phyloP scores from a whole-genome alignment of 352 stramenopile genomes.

The Phytopythium helicoides region DNA sequence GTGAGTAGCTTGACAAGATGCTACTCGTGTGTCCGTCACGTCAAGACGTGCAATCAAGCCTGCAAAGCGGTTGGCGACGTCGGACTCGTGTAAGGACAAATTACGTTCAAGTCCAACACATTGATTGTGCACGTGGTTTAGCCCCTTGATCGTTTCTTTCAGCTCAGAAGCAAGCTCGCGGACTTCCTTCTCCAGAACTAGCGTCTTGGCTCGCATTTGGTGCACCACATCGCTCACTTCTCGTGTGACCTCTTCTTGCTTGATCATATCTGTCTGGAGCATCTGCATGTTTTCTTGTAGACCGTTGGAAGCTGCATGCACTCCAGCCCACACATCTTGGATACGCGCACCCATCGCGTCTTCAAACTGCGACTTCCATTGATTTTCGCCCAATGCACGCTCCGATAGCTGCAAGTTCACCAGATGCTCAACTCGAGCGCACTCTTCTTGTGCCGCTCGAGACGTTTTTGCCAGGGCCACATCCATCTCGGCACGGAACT shows the following conservation, averaged over 20 bases:
- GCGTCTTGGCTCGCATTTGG: slow-evolving; percentile 19
- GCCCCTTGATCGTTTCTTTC: slow-evolving; percentile 20
- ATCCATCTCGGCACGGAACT: slow-evolving; percentile 44
- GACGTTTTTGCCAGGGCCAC: slow-evolving; percentile 14
- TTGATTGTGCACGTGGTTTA: slow-evolving; percentile 31
- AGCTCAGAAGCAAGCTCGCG: slow-evolving; percentile 16
- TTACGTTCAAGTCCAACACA: slow-evolving; percentile 16
- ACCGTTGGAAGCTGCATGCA: slow-evolving; percentile 32
- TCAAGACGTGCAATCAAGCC: slow-evolving; percentile 16
- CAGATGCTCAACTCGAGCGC: slow-evolving; percentile 28
- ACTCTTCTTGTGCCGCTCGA: slow-evolving; percentile 20
- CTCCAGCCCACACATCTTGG: slow-evolving; percentile 48
- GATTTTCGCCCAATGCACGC: slow-evolving; percentile 41
- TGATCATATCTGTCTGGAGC: slow-evolving; percentile 45
- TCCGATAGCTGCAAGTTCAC: slow-evolving; percentile 33
- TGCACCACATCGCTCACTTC: slow-evolving; percentile 31
- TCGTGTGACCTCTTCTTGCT: slow-evolving; percentile 31
- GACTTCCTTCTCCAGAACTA: slow-evolving; percentile 16
- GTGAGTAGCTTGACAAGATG: slow-evolving; percentile 17
- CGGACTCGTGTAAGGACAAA: slow-evolving; percentile 25
- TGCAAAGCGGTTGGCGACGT: slow-evolving; percentile 22
- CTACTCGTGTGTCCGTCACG: slow-evolving; percentile 7
- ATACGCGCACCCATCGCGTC: slow-evolving; percentile 41
- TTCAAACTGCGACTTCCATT: slow-evolving; percentile 60
- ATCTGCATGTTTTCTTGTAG: slow-evolving; percentile 36